Evolutionary conservation across 805 yeast species (phyloP).

Genomic region (Ogataea neopini): DNA sequence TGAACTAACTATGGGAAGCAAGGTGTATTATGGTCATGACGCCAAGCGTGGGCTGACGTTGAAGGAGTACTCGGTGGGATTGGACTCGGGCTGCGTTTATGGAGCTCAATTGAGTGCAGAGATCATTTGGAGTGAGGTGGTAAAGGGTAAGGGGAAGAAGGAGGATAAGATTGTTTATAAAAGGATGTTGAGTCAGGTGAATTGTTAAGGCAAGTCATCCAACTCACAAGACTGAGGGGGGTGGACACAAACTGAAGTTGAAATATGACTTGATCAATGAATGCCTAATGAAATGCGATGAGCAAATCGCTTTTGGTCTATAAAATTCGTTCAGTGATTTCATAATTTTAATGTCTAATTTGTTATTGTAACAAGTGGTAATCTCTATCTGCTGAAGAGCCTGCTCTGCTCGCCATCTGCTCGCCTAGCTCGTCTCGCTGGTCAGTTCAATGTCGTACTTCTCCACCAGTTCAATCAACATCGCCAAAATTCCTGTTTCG

Average conservation of each 20-base stretch:
- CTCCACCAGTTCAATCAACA: conserved; percentile 17
- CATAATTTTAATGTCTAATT: too few species aligned
- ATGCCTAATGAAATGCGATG: not conserved
- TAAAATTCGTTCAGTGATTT: not conserved
- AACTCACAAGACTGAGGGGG: too few species aligned
- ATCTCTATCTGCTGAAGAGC: too few species aligned
- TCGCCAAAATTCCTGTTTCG: conserved; percentile 12
- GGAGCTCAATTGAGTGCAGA: conserved; percentile 72
- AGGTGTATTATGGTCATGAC: conserved; percentile 86
- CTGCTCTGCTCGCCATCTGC: conserved; percentile 1
- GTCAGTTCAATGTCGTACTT: conserved; percentile 18
- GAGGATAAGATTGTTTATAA: conserved; percentile 27
- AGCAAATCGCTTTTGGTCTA: too few species aligned
- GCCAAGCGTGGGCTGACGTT: conserved; percentile 74
- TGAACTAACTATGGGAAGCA: conserved; percentile 28
- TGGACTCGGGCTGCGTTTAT: conserved; percentile 80
- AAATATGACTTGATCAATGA: too few species aligned
- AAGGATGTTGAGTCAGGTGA: conserved; percentile 30
- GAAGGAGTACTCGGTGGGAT: conserved; percentile 68
- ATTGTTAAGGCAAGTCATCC: conserved; percentile 23
- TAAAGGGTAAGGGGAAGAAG: conserved; percentile 4
- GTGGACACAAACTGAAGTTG: too few species aligned
- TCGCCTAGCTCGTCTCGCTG: not conserved
- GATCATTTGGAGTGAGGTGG: conserved; percentile 44
- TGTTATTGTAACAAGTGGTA: too few species aligned